Evolutionary conservation across 768 basidiomycete species (phyloP), one percentile per base, ranked within the genome.

Genomic region (Trametes sanguinea): DNA sequence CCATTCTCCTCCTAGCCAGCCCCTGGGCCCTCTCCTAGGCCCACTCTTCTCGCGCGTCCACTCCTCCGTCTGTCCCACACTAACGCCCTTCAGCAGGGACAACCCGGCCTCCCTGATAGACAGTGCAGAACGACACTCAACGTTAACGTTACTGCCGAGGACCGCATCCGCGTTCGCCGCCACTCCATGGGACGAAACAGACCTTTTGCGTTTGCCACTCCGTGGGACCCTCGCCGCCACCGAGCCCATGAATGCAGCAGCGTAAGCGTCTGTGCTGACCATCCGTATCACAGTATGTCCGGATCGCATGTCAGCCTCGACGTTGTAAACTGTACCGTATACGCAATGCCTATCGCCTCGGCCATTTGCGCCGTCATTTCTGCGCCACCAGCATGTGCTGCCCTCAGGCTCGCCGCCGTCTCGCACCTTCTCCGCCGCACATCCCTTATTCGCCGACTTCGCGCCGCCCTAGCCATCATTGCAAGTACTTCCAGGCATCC

Each of bases 1-100:
- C 67, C 64, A 60, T 68, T 68, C 62, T 57, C 55, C 62, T 45
- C 62, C 60, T 68, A 68, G 67, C 35, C 53, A 13, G 40, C 27
- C 35, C 44, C 22, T 22, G 22, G 22, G 22, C 22, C 22, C 58
- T 47, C 43, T 59, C 58, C 63, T 51, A 48, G 47, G 39, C 8
- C 9, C 47, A 29, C 39, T 16, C 58, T 54, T 53, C 61, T 45
- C 57, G 35, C 35, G 35, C 35, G 56, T 51, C 45, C 58, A 42
- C 56, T 35, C 44, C 13, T 51, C 50, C 45, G 11, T 52, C 53
- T 45, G 22, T 27, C 45, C 62, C 57, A 37, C 58, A 39, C 54
- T 53, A 56, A 47, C 59, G 32, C 47, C 58, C 40, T 11, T 37
- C 35, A 37, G 35, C 48, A 54, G 48, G 11, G 5, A 29, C 2